A percentile compares a stretch with the other conserved stretches of the same genome.
phyloP scores from a whole-genome alignment of 208 protist species.

The Crithidia bombi region DNA sequence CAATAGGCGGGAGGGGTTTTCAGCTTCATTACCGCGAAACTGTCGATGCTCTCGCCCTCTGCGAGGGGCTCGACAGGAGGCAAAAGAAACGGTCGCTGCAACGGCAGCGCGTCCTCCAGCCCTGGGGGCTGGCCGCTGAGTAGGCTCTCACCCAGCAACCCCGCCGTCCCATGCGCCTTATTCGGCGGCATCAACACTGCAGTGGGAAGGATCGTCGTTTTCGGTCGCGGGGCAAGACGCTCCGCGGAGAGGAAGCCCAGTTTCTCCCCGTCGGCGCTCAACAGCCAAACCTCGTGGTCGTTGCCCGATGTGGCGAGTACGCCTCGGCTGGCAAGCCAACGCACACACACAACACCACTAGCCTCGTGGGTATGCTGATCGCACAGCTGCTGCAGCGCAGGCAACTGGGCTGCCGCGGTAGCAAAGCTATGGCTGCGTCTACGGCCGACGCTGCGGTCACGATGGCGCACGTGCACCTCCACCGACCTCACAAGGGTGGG shows the following conservation, averaged over 20 bases:
- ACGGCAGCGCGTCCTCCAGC: background rate
- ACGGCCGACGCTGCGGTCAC: background rate
- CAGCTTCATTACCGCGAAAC: background rate
- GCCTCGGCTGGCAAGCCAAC: slow-evolving; percentile 50
- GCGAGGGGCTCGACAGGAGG: background rate
- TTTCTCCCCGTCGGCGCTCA: slow-evolving; percentile 38
- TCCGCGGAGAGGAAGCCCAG: slow-evolving; percentile 51
- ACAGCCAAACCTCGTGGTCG: slow-evolving; percentile 58
- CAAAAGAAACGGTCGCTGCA: slow-evolving; percentile 14
- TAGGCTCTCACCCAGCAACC: slow-evolving; percentile 4
- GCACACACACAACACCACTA: slow-evolving; percentile 23
- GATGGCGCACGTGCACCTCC: slow-evolving; percentile 19
- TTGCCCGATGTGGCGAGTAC: slow-evolving; percentile 51
- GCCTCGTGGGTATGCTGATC: background rate
- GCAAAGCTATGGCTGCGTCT: slow-evolving; percentile 8
- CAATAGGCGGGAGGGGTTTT: background rate
- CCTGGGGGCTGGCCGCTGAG: background rate
- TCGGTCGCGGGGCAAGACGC: slow-evolving; percentile 35
- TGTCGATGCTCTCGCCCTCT: background rate
- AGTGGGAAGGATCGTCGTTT: background rate
- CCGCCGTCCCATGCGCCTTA: background rate
- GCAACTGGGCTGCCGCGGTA: background rate
- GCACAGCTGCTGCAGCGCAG: background rate
- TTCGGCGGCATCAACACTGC: background rate
- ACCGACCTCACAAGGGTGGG: slow-evolving; percentile 13